Evolutionary conservation across 257 asterid genomes (phyloP), one percentile per base, ranked within the genome.

Genomic region (Salvia splendens): DNA sequence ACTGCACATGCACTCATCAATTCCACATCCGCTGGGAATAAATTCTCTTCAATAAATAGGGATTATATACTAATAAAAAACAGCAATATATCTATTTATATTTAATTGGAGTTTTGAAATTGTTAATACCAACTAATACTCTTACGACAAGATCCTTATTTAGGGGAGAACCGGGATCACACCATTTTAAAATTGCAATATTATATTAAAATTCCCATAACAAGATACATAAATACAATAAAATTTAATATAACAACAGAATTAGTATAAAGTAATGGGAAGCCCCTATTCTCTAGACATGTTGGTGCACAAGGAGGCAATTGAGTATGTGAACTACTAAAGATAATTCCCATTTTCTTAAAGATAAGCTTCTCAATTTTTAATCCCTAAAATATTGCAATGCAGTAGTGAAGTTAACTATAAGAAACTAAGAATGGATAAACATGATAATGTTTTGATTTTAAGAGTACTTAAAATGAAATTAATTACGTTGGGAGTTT

Each of bases 71-170:
- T 49, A 33, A 59, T 30, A 3, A 11, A 38, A 50, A 12, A 11
- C 1, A 3, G 17, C 6, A 4, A 24, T 24, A 24, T 24, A 40
- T 35, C n/a, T 32, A 28, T 41, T 33, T 68, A n/a, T 42, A 36
- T 16, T 33, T 59, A 28, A 49, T n/a, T 32, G 41, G 55, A n/a
- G 50, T 53, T 32, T 16, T 41, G 70, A 52, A 64, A 33, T 54
- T 72, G 60, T 64, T 63, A 63, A 38, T 38, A 64, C 73, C 64
- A 46, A 56, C 59, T 43, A 66, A 54, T 65, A 41, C 47, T 60
- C 17, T 24, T 60, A 77, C 51, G 71, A 72, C 74, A 43, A 64
- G 81, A 81, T 77, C 78, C 82, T 50, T 67, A 40, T 57, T 64
- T 69, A 15, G 58, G 78, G 81, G 51, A 69, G 64, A 74, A 73